These are phyloP conservation scores for Bremia lactucae DNA, from an alignment of 352 stramenopile genomes.

Conservation along the genomic window DNA sequence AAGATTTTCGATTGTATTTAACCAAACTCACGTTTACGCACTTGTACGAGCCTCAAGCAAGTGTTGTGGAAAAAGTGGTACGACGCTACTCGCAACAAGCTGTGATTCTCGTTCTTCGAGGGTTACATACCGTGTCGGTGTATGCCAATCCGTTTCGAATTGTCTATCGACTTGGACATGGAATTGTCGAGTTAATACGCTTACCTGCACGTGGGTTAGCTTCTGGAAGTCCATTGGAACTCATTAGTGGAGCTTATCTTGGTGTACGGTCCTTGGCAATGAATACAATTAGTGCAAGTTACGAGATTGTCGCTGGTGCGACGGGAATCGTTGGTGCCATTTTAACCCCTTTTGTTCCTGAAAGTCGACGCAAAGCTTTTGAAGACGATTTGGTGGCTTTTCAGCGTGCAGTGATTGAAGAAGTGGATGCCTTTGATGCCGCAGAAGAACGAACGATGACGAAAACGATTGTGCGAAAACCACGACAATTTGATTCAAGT, in stretches of 20 bases:
- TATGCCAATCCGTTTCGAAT: conserved; percentile 85
- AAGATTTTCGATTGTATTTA: conserved; percentile 80
- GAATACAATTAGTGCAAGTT: conserved; percentile 84
- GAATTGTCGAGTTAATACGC: conserved; percentile 69
- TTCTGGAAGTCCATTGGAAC: conserved; percentile 71
- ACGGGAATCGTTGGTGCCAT: conserved; percentile 69
- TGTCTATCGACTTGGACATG: conserved; percentile 75
- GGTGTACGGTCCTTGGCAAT: conserved; percentile 77
- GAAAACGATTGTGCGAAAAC: conserved; percentile 77
- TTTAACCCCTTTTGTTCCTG: conserved; percentile 53
- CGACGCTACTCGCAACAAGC: conserved; percentile 79
- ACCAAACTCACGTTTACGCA: conserved; percentile 75
- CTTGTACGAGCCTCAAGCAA: conserved; percentile 69
- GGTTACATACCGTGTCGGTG: conserved; percentile 77
- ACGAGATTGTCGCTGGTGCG: conserved; percentile 78
- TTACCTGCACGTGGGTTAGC: conserved; percentile 67
- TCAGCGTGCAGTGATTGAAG: conserved; percentile 79
- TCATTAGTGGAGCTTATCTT: conserved; percentile 76
- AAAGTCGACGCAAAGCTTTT: conserved; percentile 64
- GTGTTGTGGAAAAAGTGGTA: conserved; percentile 65
- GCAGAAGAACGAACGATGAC: conserved; percentile 82
- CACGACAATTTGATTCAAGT: conserved; percentile 64
- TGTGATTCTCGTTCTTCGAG: conserved; percentile 74
- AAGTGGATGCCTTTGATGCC: conserved; percentile 81
- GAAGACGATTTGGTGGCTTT: conserved; percentile 80